These are phyloP conservation scores for Pseudopediastrum boryanum DNA, from an alignment of 139 green algal species.

Conservation along the genomic window DNA sequence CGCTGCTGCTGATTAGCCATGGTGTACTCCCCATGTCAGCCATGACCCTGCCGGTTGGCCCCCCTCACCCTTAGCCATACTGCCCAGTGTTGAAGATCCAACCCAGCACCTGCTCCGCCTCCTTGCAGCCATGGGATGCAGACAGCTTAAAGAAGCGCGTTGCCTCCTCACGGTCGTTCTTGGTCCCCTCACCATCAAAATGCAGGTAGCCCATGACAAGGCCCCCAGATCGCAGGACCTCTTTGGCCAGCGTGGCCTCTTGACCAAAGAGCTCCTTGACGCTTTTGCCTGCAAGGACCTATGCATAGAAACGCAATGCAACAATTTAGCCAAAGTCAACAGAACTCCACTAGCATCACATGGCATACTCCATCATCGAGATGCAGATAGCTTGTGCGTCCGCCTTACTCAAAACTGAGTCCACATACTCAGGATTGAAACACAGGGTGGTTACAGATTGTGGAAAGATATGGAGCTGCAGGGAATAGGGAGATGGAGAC, in stretches of 20 bases:
- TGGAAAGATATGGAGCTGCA: too few species aligned
- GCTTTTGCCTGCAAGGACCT: too few species aligned
- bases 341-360: neutral
- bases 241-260: neutral
- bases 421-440: too few species aligned
- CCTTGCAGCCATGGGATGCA: constrained; percentile 20
- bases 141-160: constrained; percentile 44
- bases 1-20: too few species aligned
- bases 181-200: constrained; percentile 49
- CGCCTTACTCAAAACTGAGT: too few species aligned
- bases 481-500: too few species aligned
- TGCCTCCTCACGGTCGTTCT: constrained; percentile 16
- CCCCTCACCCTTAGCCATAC: constrained; percentile 37
- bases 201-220: constrained; percentile 43
- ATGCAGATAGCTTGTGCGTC: neutral
- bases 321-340: neutral
- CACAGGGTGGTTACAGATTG: too few species aligned
- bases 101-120: constrained; percentile 43
- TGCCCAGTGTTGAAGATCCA: constrained; percentile 48
- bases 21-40: too few species aligned
- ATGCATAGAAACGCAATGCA: too few species aligned
- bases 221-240: constrained; percentile 14
- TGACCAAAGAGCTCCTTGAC: too few species aligned
- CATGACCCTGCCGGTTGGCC: too few species aligned
- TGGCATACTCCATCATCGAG: neutral